Evolutionary conservation across 441 rosid genomes (phyloP), one percentile per base, ranked within the genome.

Genomic region (Eutrema salsugineum): DNA sequence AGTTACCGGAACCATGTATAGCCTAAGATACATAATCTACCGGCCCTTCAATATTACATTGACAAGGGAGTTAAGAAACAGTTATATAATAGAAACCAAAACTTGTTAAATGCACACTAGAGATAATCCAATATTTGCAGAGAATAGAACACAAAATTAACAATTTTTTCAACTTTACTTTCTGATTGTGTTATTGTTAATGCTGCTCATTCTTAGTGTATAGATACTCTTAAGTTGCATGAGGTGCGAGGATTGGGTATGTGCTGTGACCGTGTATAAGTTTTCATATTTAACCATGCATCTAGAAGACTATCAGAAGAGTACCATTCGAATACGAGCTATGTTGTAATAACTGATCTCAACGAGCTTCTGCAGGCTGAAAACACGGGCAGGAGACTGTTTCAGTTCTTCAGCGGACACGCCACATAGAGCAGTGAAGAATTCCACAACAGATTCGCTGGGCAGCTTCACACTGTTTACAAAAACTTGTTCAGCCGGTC

Each of bases 281-380:
- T 36, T 60, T 11, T 47, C 32, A 67, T 46, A 61, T n/a, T 33
- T 66, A 72, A 71, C 38, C 44, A 72, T 66, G 65, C 57, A 51
- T 47, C 17, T 10, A 61, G 42, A 68, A 60, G 56, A 63, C 33
- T 49, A 54, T 72, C 49, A 79, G 78, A 73, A 78, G 66, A 57
- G 71, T 93, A 96, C 99, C 99, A 96, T 82, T 46, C 99, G 91
- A 65, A 96, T 96, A 77, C 98, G 99, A 79, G 97, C 91, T 88
- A 89, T 96, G 75, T 96, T 96, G 89, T 96, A 96, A 81, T 96
- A 96, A 83, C 99, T 96, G 78, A 96, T 96, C 91, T 96, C 98
- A 50, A 93, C 97, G 76, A 96, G 98, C 79, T 96, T 96, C 83
- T 96, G 99, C 87, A 96, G 80, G 83, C 99, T 93, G 89, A 90